Evolutionary conservation across 345 rosid species (phyloP).

Genomic region (Murraya koenigii): DNA sequence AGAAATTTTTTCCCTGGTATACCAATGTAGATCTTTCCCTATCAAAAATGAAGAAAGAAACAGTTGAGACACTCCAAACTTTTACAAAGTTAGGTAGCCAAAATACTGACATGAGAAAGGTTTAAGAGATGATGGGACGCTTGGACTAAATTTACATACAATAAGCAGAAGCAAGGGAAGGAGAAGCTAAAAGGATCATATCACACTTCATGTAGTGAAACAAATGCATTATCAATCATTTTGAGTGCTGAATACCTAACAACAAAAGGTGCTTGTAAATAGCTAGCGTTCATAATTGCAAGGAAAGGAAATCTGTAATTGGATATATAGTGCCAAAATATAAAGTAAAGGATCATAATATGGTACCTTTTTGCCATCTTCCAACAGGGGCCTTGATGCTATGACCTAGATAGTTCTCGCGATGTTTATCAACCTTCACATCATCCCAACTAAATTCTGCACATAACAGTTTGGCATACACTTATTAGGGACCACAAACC

Average conservation of each 20-base stretch:
- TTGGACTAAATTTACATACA: neutral
- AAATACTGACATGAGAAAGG: neutral
- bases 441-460: slow-evolving; percentile 96
- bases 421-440: slow-evolving; percentile 83
- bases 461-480: slow-evolving; percentile 10
- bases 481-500: neutral
- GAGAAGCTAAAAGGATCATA: neutral
- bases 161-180: neutral
- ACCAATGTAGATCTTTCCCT: slow-evolving; percentile 99
- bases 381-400: slow-evolving; percentile 96
- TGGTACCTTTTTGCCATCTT: slow-evolving; percentile 93
- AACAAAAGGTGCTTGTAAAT: neutral
- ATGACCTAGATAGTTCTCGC: slow-evolving; percentile 94
- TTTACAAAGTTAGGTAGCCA: neutral
- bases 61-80: neutral
- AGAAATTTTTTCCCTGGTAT: slow-evolving; percentile 63
- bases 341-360: slow-evolving; percentile 2
- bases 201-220: neutral
- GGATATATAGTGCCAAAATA: neutral
- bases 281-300: neutral
- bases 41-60: slow-evolving; percentile 9
- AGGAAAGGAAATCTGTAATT: neutral
- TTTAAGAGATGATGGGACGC: neutral
- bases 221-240: neutral
- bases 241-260: neutral